Base-by-base conservation (phyloP, 176 grass and related monocot species). In the Rhipidocladum racemiflorum region DNA sequence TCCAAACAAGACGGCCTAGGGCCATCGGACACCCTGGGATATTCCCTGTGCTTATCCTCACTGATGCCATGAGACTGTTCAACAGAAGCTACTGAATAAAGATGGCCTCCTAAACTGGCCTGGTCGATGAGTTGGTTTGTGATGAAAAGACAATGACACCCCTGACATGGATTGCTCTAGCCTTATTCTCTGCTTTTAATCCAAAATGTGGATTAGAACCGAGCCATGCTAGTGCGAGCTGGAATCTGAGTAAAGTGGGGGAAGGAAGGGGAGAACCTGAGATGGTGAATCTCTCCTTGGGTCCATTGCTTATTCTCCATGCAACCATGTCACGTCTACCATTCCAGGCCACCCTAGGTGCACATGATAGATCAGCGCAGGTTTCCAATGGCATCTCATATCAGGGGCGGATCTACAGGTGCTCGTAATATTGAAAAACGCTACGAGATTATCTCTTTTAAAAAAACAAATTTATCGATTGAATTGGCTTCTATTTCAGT, bases 191-290 rank as follows among this genome's bases (percentile, higher is more conserved):
- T 51, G 51, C 61, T 64, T 84, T 89, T 71, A 71, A 71, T 81
- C 64, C 87, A 85, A 70, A 81, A 71, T 70, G 82, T 81, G 77
- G 83, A 81, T 89, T 76, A 76, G 87, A 81, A 81, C 82, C 87
- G 63, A 85, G 55, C 15, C 63, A 25, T 70, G 43, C 57, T 78
- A 84, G 88, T 93, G 74, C 40, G 29, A 38, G 25, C 29, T 59
- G 76, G 89, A 91, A 87, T 81, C 81, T 86, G 59, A 81, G 74
- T 44, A 72, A 85, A 87, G 69, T 70, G 70, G 66, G 70, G 66
- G 71, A 87, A 81, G 77, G 61, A 72, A 50, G 86, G 42, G 55
- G 78, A 85, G 82, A 76, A 89, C 77, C 77, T 84, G 38, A 85
- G 77, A 84, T 56, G 87, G 78, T 86, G 90, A 89, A 90, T 95